phyloP scores from a whole-genome alignment of 176 grass and related monocot genomes.

The Thinopyrum elongatum region DNA sequence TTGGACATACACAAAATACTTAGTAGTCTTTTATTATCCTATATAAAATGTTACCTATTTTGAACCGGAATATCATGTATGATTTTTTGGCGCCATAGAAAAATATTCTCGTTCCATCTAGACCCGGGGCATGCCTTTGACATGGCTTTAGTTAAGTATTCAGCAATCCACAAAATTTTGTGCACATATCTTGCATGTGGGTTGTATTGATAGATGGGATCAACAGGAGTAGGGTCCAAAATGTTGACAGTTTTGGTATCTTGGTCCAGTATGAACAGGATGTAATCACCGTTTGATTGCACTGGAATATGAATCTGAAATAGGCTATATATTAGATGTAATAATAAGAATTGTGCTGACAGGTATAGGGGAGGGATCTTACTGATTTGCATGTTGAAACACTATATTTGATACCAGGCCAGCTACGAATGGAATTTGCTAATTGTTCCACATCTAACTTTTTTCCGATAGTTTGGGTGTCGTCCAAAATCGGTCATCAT shows the following conservation, averaged over 20 bases:
- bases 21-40: no score
- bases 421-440: not conserved
- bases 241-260: not conserved
- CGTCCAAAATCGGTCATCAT: not conserved
- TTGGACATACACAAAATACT: no score
- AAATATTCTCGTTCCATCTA: not conserved
- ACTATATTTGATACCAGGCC: not conserved
- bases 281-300: not conserved
- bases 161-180: not conserved
- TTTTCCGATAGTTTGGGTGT: not conserved
- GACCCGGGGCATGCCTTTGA: not conserved
- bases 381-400: no score
- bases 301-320: not conserved
- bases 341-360: not conserved
- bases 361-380: not conserved
- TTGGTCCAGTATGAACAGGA: not conserved
- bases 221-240: not conserved
- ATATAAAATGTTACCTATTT: not conserved
- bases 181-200: not conserved
- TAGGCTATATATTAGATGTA: not conserved
- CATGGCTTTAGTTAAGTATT: not conserved
- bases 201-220: not conserved
- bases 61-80: not conserved
- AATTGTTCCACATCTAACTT: not conserved
- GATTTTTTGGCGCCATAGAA: not conserved